Base-by-base conservation (phyloP, 805 yeast species). In the Millerago galiae region DNA sequence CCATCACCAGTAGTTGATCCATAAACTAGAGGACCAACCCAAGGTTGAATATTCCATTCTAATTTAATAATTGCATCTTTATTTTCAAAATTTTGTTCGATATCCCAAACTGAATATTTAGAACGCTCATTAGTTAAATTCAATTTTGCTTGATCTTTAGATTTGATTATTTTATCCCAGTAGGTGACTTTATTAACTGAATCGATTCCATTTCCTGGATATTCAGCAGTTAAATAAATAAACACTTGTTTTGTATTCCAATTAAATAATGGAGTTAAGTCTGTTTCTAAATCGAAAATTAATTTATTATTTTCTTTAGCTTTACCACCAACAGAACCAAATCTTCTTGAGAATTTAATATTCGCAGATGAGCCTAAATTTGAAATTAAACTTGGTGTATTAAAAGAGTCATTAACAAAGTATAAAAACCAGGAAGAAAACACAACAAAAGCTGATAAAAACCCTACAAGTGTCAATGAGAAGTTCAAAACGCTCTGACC, bases 161-260 rank as follows among this genome's bases (percentile, higher is more conserved):
- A 49, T 1, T 73, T 67, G 50, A 91, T 77, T 52, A 91, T 91
- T 51, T 75, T 75, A 65, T 91, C 98, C 99, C 99, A 91, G 57
- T 85, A 80, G 0, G 91, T 83, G 31, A 90, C 85, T 49, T 80
- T 79, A 61, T 81, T 83, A 2, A 61, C 58, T n/a, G 74, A 63
- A 2, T 44, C 55, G 43, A 62, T 61, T 34, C 60, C 21, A 39
- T 56, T 56, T 1, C 68, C 71, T 34, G 70, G 55, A 49, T 90
- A 90, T 56, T 87, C 91, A 2, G 95, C 95, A 3, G 95, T 85
- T 48, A 93, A 69, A 56, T 91, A 93, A 5, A 83, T 85, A 56
- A 93, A 91, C n/a, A 91, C 79, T 63, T 91, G 98, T 59, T 91
- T 91, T 11, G 99, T 93, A 65, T 91, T 93, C 96, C 97, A 91